Conservation (phyloP, 345 rosid genomes). For the Bruguiera gymnorhiza region DNA sequence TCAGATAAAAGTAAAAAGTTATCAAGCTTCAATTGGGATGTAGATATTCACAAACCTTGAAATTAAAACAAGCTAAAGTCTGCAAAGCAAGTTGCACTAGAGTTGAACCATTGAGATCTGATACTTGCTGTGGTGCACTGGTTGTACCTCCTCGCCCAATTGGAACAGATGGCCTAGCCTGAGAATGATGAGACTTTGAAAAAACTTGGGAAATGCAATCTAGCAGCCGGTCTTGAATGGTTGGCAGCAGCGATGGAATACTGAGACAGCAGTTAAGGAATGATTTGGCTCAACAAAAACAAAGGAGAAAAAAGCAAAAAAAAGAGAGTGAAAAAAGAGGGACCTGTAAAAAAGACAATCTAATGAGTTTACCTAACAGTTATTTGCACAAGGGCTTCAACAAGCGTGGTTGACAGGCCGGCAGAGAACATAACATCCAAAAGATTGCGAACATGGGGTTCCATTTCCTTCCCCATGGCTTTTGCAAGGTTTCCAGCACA, state of each 20-base stretch:
- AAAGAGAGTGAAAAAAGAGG: neutral
- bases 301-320: too few relatives aligned
- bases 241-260: conserved; percentile 80
- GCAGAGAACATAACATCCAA: conserved; percentile 85
- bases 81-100: conserved; percentile 94
- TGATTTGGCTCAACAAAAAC: neutral
- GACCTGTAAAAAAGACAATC: neutral
- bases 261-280: conserved; percentile 45
- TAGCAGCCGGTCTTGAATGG: conserved; percentile 81
- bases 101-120: conserved; percentile 65
- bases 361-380: conserved; percentile 51
- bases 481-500: conserved; percentile 96
- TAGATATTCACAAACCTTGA: conserved; percentile 53
- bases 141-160: conserved; percentile 50
- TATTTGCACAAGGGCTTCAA: conserved; percentile 87
- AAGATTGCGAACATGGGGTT: conserved; percentile 74
- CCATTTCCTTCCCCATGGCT: conserved; percentile 89
- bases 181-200: conserved; percentile 70
- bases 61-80: conserved; percentile 90
- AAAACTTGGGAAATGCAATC: conserved; percentile 78
- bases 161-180: conserved; percentile 56
- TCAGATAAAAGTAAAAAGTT: conserved; percentile 19
- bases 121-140: conserved; percentile 53
- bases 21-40: conserved; percentile 1
- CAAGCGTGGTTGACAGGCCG: conserved; percentile 80